These are phyloP conservation scores for Penicillium sp. DNA, from an alignment of 2,329 filamentous ascomycete species.

Conservation along the genomic window DNA sequence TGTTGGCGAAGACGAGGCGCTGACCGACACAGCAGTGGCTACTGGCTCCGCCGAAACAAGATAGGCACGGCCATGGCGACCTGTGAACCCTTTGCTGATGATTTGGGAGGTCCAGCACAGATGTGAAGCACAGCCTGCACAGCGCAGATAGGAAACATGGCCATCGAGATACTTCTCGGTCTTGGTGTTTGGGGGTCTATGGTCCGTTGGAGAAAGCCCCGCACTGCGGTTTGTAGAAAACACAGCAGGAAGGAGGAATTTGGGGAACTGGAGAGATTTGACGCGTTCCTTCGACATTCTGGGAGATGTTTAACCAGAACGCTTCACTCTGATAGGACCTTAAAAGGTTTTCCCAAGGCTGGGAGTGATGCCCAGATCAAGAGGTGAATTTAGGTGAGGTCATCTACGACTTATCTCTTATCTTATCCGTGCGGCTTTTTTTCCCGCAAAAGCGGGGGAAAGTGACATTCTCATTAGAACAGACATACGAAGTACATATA, in stretches of 20 bases:
- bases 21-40: conserved; percentile 31
- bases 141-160: conserved; percentile 58
- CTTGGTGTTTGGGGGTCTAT: conserved; percentile 1
- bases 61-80: conserved; percentile 64
- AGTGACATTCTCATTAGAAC: neutral
- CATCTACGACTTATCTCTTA: conserved; percentile 3
- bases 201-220: conserved; percentile 13
- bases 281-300: conserved; percentile 20
- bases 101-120: conserved; percentile 60
- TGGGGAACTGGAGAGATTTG: conserved; percentile 47
- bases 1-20: conserved; percentile 28
- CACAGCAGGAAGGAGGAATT: conserved; percentile 51
- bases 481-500: too few species aligned
- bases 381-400: neutral
- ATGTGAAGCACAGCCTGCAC: conserved; percentile 59
- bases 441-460: neutral
- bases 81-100: conserved; percentile 65
- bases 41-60: conserved; percentile 53
- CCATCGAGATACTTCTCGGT: conserved; percentile 44
- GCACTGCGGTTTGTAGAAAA: conserved; percentile 37
- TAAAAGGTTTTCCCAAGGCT: neutral
- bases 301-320: too few species aligned
- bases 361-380: neutral
- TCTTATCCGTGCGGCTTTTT: neutral
- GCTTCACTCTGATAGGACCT: neutral